Base-by-base conservation (phyloP, 179 eudicot genomes). In the Spinacia oleracea region DNA sequence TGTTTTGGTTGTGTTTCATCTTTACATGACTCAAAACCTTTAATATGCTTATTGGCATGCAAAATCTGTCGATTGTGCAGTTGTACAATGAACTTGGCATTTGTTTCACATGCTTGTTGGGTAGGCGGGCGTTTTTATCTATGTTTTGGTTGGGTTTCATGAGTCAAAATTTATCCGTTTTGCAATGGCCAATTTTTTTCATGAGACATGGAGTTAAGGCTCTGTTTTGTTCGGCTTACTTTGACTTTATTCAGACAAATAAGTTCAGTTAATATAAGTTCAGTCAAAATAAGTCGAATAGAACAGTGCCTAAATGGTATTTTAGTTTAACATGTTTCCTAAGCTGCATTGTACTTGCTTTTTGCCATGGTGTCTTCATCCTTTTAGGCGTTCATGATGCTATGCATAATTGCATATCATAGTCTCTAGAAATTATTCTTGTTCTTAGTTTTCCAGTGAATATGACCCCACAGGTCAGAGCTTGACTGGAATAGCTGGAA, bases 401-500 rank as follows among this genome's bases (percentile, higher is more conserved):
- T 25, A 55, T 55, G 73, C 56, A 42, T 40, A 62, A 4, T 16
- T 55, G 73, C 56, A 42, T 40, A 62, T 9, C 23, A 18, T 69
- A 42, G 2, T 32, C 25, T 14, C 20, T 34, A 20, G 2, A 34
- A 8, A 8, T 23, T 18, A 31, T 70, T 50, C 58, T 72, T 43
- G 32, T 50, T 3, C 51, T 63, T 35, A 70, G 20, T 45, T 55
- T 62, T 78, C 34, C n/a, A 12, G 9, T 27, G 50, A 53, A 42
- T 63, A 7, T n/a, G 42, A 58, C 72, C 72, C 66, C 72, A 50
- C 90, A 95, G 98, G 98, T 77, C 98, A 95, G 80, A 90, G 85
- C 79, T 87, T 95, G 83, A 76, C 85, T 79, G 98, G 98, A 77
- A 70, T 93, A 83, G 98, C 96, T 77, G 98, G 98, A 75, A 95